These are phyloP conservation scores for Aaosphaeria arxii DNA, from an alignment of 2,329 filamentous ascomycete genomes.

Conservation along the genomic window DNA sequence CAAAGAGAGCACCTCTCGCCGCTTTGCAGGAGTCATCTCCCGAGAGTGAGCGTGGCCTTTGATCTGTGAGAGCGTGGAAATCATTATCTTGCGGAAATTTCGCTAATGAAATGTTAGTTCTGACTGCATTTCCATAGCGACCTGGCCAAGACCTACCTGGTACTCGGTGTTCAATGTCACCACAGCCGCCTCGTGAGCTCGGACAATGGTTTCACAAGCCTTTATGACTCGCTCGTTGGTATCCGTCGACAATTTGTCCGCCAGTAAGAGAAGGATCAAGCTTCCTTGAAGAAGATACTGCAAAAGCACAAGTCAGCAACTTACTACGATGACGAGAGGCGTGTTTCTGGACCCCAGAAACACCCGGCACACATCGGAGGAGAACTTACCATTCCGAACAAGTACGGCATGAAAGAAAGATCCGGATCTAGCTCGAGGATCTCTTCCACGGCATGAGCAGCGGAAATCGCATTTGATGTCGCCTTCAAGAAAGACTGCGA, in stretches of 20 bases:
- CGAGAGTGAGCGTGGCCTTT: slow-evolving; percentile 34
- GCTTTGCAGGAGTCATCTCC: slow-evolving; percentile 37
- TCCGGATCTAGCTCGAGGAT: slow-evolving; percentile 90
- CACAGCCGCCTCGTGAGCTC: slow-evolving; percentile 91
- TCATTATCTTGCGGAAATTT: slow-evolving; percentile 55
- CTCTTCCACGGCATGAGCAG: slow-evolving; percentile 79
- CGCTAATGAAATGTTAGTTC: slow-evolving; percentile 35
- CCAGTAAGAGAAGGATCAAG: slow-evolving; percentile 80
- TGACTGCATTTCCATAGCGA: not conserved
- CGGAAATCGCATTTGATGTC: slow-evolving; percentile 83
- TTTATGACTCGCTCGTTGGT: slow-evolving; percentile 79
- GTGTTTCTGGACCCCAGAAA: not conserved
- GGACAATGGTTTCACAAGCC: slow-evolving; percentile 88
- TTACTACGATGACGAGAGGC: not conserved
- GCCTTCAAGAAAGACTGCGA: slow-evolving; percentile 83
- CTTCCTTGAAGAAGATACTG: slow-evolving; percentile 82
- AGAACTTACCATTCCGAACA: slow-evolving; percentile 75
- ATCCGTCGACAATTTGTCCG: slow-evolving; percentile 82
- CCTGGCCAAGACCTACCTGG: slow-evolving; percentile 56
- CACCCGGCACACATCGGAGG: not conserved
- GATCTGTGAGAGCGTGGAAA: slow-evolving; percentile 39
- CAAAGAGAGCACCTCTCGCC: slow-evolving; percentile 50
- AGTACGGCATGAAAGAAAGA: slow-evolving; percentile 93
- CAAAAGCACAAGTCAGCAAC: not conserved
- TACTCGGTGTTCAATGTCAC: slow-evolving; percentile 95